These are phyloP conservation scores for Cicer chorassanicum DNA, from an alignment of 306 rosid genomes.

Conservation along the genomic window DNA sequence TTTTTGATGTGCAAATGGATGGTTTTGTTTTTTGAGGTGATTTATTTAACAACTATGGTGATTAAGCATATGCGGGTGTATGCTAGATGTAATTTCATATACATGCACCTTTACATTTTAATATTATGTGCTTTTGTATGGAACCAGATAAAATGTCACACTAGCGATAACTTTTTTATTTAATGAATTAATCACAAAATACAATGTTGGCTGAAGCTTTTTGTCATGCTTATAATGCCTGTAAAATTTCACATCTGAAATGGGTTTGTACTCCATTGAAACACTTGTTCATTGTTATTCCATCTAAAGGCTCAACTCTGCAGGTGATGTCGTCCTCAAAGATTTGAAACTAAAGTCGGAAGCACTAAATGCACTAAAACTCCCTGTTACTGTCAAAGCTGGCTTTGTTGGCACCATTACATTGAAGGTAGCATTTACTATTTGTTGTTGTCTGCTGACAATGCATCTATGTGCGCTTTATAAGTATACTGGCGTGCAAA, in stretches of 20 bases:
- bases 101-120: not conserved
- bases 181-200: not conserved
- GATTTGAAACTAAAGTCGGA: constrained; percentile 94
- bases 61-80: not conserved
- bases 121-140: not conserved
- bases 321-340: constrained; percentile 96
- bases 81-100: constrained; percentile 30
- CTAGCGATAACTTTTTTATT: not conserved
- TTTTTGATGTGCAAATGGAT: not conserved
- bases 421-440: constrained; percentile 67
- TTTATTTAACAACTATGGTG: constrained; percentile 9
- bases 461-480: constrained; percentile 18
- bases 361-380: constrained; percentile 89
- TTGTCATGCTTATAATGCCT: constrained; percentile 20
- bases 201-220: constrained; percentile 17
- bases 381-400: constrained; percentile 95
- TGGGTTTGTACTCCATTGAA: constrained; percentile 10
- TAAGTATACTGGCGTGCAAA: not conserved
- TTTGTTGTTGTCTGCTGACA: constrained; percentile 32
- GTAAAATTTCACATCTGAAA: constrained; percentile 12
- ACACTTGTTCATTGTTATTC: constrained; percentile 38
- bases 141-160: not conserved
- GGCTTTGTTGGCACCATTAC: constrained; percentile 96
- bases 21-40: constrained; percentile 22
- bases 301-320: constrained; percentile 43